These are phyloP conservation scores for Aspergillus affinis DNA, from an alignment of 495 filamentous ascomycete genomes.

Conservation along the genomic window DNA sequence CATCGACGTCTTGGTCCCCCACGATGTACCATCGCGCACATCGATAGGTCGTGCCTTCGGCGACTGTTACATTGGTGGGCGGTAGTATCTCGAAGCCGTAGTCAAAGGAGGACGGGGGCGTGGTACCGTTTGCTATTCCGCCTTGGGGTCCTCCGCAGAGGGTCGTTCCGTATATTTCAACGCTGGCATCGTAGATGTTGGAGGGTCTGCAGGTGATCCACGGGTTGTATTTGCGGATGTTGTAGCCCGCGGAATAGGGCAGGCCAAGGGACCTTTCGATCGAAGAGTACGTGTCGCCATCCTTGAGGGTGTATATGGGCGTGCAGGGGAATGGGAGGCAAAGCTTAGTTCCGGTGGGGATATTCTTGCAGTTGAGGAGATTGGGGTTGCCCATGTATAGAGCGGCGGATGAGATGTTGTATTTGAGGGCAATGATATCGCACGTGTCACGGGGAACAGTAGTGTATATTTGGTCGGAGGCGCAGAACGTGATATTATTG, in stretches of 20 bases:
- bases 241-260: background rate
- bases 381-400: background rate
- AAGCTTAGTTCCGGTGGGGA: background rate
- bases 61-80: background rate
- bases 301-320: background rate
- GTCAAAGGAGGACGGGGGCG: background rate
- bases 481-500: background rate
- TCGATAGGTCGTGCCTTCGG: background rate
- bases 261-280: background rate
- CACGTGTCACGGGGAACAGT: background rate
- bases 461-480: background rate
- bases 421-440: background rate
- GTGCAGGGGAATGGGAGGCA: conserved; percentile 1
- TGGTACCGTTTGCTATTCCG: background rate
- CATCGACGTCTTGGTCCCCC: background rate
- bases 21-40: background rate
- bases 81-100: background rate
- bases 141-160: background rate
- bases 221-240: conserved; percentile 1
- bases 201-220: background rate
- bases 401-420: conserved; percentile 1
- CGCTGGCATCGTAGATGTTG: background rate
- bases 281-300: background rate
- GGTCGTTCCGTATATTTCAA: background rate
- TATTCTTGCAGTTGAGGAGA: background rate